Evolutionary conservation across 495 filamentous ascomycete species (phyloP), one percentile per base, ranked within the genome.

Genomic region (Choiromyces venosus): DNA sequence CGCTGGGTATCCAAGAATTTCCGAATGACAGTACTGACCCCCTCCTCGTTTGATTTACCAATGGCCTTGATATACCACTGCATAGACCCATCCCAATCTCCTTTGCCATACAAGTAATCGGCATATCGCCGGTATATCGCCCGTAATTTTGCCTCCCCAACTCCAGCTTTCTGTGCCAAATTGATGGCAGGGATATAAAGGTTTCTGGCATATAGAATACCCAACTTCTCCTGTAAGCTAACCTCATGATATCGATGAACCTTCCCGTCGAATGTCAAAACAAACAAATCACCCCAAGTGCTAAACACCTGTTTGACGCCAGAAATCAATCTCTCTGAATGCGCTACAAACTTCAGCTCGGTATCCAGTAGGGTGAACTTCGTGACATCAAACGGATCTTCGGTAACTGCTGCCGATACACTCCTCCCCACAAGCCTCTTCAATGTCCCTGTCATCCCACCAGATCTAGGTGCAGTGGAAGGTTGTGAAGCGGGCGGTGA

Each of bases 11-110:
- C 95, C 36, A 99, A 86, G 76, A 81, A 81, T 74, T 81, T 81
- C 3, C 80, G 73, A 46, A 81, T 81, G 19, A 81, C 80, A 35
- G 73, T 81, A 68, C 80, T 81, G 29, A 81, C 74, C 29, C 79
- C 80, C 71, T 79, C 76, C 46, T 81, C 80, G 33, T 80, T 80
- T 72, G 79, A 69, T 69, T 74, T 75, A 75, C 97, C 94, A 74
- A 99, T 96, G 0, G 96, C 94, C 79, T 93, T 91, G 75, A 99
- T 88, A 81, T 98, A 99, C 82, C 97, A 95, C 81, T 96, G 92
- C 96, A 99, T 99, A 16, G 95, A 96, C 29, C 91, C 93, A 80
- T 99, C 94, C 80, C 93, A 98, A 80, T 97, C 93, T 4, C 90
- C 91, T 78, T 93, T 95, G 79, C 95, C 93, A 78, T 99, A 97